These are phyloP conservation scores for Turritis glabra DNA, from an alignment of 345 rosid species.

Conservation along the genomic window DNA sequence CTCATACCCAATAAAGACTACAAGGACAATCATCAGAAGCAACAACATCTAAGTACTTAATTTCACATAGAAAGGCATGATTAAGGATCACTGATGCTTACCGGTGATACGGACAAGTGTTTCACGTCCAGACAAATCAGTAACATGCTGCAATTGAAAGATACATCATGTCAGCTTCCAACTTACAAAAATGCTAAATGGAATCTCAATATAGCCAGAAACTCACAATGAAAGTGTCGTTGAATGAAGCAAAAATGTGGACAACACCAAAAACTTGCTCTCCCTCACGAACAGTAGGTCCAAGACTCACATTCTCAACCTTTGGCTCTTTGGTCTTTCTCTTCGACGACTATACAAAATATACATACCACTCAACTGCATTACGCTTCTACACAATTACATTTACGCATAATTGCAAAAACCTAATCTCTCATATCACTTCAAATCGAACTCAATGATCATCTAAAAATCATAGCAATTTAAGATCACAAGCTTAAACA, in stretches of 20 bases:
- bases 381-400: background rate
- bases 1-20: background rate
- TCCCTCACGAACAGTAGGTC: constrained; percentile 77
- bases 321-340: constrained; percentile 80
- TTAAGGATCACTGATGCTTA: constrained; percentile 14
- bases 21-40: background rate
- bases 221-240: constrained; percentile 89
- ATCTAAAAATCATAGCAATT: background rate
- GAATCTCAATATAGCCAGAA: background rate
- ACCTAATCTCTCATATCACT: background rate
- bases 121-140: constrained; percentile 92
- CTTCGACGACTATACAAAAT: constrained; percentile 69
- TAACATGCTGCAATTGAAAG: constrained; percentile 65
- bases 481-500: background rate
- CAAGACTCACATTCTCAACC: constrained; percentile 80
- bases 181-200: background rate
- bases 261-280: constrained; percentile 86
- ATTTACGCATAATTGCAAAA: background rate
- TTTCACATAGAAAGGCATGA: background rate
- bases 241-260: constrained; percentile 85
- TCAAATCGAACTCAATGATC: background rate
- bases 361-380: background rate
- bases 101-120: constrained; percentile 91
- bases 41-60: background rate
- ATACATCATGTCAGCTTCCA: background rate